These are phyloP conservation scores for Mortierella claussenii DNA, from an alignment of 192 early-diverging fungal genomes.

Conservation along the genomic window DNA sequence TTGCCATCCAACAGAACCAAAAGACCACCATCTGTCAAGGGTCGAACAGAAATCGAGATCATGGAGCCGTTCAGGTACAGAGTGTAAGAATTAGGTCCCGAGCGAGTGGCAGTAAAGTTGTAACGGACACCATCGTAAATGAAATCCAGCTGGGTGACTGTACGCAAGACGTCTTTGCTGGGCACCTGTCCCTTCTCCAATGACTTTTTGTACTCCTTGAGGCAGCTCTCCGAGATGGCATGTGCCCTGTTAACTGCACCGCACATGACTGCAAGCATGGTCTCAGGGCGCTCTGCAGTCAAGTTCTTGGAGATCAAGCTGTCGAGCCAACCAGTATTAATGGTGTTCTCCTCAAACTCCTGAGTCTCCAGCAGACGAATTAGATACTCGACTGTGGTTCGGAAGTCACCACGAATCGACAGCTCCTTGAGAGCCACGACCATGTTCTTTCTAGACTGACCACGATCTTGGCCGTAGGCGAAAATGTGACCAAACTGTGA, in stretches of 20 bases:
- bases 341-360: constrained; percentile 88
- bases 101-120: constrained; percentile 84
- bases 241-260: constrained; percentile 93
- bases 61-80: constrained; percentile 85
- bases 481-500: constrained; percentile 99
- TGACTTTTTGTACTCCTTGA: constrained; percentile 79
- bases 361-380: constrained; percentile 92
- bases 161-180: constrained; percentile 75
- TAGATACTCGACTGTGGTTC: constrained; percentile 98
- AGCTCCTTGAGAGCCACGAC: constrained; percentile 98
- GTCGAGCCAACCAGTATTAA: constrained; percentile 98
- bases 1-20: constrained; percentile 91
- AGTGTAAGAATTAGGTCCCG: constrained; percentile 82
- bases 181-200: constrained; percentile 96
- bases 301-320: constrained; percentile 89
- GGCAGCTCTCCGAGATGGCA: constrained; percentile 66
- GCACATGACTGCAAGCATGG: constrained; percentile 89
- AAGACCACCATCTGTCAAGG: constrained; percentile 91
- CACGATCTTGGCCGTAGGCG: constrained; percentile 94
- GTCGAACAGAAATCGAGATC: constrained; percentile 85
- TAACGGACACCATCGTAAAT: constrained; percentile 94
- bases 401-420: constrained; percentile 98
- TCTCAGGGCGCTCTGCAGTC: constrained; percentile 91
- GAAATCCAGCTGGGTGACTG: constrained; percentile 86
- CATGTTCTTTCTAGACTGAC: constrained; percentile 94